phyloP scores from a whole-genome alignment of 2,329 filamentous ascomycete genomes.

The Diaporthe nobilis region DNA sequence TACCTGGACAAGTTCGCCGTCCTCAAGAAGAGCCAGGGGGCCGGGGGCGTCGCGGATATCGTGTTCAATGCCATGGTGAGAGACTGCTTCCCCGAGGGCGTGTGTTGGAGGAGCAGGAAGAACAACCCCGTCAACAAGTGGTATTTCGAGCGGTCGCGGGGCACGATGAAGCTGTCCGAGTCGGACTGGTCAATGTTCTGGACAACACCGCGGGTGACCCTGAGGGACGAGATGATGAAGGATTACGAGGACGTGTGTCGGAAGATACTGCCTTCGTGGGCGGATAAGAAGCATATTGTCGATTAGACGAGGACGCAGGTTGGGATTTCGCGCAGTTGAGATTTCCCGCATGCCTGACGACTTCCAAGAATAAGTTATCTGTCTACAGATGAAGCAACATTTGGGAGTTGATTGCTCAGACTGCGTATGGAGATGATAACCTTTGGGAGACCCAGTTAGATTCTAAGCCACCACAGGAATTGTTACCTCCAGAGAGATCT shows the following conservation, averaged over 20 bases:
- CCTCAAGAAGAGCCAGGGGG: slow-evolving; percentile 87
- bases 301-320: slow-evolving; percentile 58
- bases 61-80: slow-evolving; percentile 97
- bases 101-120: slow-evolving; percentile 92
- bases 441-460: background rate
- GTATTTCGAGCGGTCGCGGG: slow-evolving; percentile 94
- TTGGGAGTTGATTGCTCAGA: background rate
- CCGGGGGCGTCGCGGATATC: slow-evolving; percentile 92
- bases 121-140: slow-evolving; percentile 98
- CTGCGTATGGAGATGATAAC: background rate
- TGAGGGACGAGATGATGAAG: slow-evolving; percentile 67
- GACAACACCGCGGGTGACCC: slow-evolving; percentile 80
- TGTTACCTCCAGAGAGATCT: background rate
- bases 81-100: slow-evolving; percentile 87
- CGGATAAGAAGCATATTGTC: slow-evolving; percentile 69
- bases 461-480: background rate
- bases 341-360: background rate
- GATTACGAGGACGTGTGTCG: slow-evolving; percentile 86
- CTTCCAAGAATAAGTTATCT: background rate
- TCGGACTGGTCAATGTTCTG: slow-evolving; percentile 99
- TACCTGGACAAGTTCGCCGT: slow-evolving; percentile 99
- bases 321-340: background rate
- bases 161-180: slow-evolving; percentile 85
- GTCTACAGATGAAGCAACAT: background rate
- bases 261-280: slow-evolving; percentile 74